Percentiles rank a stretch among this genome's conserved stretches.
Evolutionary conservation across 805 yeast genomes (phyloP).

Genomic region (Schwanniomyces yamadae): DNA sequence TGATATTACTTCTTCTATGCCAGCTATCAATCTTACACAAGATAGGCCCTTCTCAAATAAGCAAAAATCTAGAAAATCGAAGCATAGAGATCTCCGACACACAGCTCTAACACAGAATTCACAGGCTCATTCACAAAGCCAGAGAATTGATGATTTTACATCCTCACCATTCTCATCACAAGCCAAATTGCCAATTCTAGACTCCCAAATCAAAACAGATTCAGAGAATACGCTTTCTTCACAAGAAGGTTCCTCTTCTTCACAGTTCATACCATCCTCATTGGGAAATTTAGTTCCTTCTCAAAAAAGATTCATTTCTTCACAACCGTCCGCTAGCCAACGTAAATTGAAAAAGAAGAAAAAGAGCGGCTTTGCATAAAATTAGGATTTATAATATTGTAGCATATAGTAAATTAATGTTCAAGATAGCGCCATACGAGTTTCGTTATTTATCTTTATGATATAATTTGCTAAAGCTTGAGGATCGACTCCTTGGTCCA

Average conservation of each 20-base stretch:
- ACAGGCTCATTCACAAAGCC: not conserved
- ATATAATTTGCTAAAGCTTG: conserved; percentile 26
- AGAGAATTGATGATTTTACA: not conserved
- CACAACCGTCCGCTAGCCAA: conserved; percentile 3
- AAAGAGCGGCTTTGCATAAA: conserved; percentile 49
- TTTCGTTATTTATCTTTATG: conserved; percentile 25
- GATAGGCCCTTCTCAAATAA: conserved; percentile 1
- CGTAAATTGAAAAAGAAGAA: conserved; percentile 41
- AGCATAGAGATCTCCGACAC: not conserved
- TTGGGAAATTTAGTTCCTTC: conserved; percentile 1
- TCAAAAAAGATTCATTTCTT: conserved; percentile 5
- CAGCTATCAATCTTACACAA: conserved; percentile 16
- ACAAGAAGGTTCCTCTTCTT: conserved; percentile 4
- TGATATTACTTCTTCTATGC: conserved; percentile 12
- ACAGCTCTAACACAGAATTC: conserved; percentile 1
- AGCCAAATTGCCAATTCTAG: not conserved
- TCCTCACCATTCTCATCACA: conserved; percentile 1
- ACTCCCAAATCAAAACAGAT: not conserved
- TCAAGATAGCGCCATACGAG: conserved; percentile 13
- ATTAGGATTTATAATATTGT: conserved; percentile 2
- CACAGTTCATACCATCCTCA: conserved; percentile 4
- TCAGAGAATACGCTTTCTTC: not conserved
- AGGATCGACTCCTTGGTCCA: conserved; percentile 43
- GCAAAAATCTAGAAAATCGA: not conserved
- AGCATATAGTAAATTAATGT: conserved; percentile 1